phyloP scores from a whole-genome alignment of 148 eudicot genomes.

The Camellia granthamiana region DNA sequence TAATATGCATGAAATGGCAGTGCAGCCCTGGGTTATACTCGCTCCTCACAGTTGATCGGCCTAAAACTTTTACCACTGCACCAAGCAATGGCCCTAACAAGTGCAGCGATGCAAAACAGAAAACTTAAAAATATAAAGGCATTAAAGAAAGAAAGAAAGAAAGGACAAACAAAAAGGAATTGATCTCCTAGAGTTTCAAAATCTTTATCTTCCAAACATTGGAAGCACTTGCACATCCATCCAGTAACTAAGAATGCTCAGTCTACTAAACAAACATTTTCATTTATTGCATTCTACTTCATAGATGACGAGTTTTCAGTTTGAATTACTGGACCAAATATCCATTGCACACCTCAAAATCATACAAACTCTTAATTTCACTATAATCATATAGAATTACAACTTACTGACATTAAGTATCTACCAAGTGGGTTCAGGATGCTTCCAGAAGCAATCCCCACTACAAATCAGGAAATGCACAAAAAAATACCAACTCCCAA shows the following conservation, averaged over 20 bases:
- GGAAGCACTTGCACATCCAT: not conserved
- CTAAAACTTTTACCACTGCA: not conserved
- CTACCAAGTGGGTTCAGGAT: not conserved
- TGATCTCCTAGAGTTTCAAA: not conserved
- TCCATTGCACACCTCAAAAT: not conserved
- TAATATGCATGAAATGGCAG: too few relatives aligned
- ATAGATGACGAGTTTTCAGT: not conserved
- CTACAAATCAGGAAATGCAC: not conserved
- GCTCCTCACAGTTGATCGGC: not conserved
- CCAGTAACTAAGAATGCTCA: not conserved
- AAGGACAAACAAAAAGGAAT: not conserved
- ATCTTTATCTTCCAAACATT: too few relatives aligned
- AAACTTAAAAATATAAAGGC: not conserved
- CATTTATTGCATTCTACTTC: not conserved
- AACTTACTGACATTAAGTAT: not conserved
- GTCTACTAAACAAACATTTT: not conserved
- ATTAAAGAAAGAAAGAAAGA: not conserved
- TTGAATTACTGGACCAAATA: not conserved
- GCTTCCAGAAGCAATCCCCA: not conserved
- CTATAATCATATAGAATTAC: not conserved
- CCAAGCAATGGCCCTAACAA: not conserved
- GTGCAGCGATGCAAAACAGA: not conserved
- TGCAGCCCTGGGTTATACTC: too few relatives aligned
- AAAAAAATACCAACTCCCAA: not conserved
- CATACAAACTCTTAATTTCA: not conserved